Evolutionary conservation across 768 basidiomycete species (phyloP), one percentile per base, ranked within the genome.

Genomic region (Boletus bicolor): DNA sequence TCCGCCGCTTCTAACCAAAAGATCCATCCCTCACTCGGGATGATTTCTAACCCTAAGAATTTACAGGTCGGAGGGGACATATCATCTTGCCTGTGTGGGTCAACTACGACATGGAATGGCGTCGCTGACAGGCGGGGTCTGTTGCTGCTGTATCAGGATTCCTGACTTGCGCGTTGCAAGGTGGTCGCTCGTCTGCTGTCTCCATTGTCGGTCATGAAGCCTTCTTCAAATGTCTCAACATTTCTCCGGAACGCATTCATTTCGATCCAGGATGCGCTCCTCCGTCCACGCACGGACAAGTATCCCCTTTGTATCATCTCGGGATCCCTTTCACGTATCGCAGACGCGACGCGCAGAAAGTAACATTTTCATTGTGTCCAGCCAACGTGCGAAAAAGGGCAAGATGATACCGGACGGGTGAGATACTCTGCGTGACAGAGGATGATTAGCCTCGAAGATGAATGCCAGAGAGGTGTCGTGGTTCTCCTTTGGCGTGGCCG

Each of bases 21-120:
- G 71, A 69, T 77, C 74, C 77, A 72, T 77, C 76, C 75, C 68
- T 68, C 63, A 66, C 65, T 49, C 30, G 62, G 66, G 72, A 79
- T 79, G 80, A 71, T 70, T 75, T 79, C 80, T 83, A 84, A 84
- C 83, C 83, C 81, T 83, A 84, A 78, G 75, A 67, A 64, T 66
- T 57, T 64, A 64, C 64, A 65, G 75, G 72, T 68, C 62, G 60
- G 53, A 53, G 55, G 72, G 71, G 71, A 56, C 63, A 62, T 55
- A 47, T 44, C 60, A 56, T 64, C 56, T 53, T 52, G 62, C 63
- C 63, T 64, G 60, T 57, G 59, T 60, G 58, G 63, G 65, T 58
- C 52, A 47, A 28, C 46, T 34, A 49, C 65, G 56, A 65, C 58
- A 60, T 44, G 54, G 63, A 55, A 63, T 47, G 61, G 49, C 62